Base-by-base conservation (phyloP, 2,329 filamentous ascomycete genomes). In the Xylaria polymorpha region DNA sequence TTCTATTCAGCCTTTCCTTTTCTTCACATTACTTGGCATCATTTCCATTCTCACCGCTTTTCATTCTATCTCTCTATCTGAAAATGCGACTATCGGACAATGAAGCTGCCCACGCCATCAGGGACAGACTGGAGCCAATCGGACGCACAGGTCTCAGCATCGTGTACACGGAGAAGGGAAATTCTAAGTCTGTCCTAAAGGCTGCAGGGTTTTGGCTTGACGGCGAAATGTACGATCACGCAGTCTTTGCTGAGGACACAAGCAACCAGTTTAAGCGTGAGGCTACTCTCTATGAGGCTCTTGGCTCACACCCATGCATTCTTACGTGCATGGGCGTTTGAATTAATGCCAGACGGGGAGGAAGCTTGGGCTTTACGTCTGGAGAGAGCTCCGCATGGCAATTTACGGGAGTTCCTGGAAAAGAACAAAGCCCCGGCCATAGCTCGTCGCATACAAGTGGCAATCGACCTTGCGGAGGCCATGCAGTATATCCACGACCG, bases 51-150 rank as follows among this genome's bases (percentile, higher is more conserved):
- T 12, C 39, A 43, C 4, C 39, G 6, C 4, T 7, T 43, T 43
- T 43, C 39, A 12, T 18, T 43, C 39, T 43, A 43, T 43, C 4
- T 43, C 39, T 43, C 39, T 10, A 39, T 51, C 48, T 29, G 10
- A 22, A 51, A 51, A 51, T 51, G 48, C 20, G 48, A 51, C 48
- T 51, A 15, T 29, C 48, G 7, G 25, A 51, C 15, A 3, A 32
- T 51, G 48, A 51, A 43, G 48, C 48, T 51, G 48, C 48, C 25
- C 48, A 51, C 22, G 48, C 22, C 25, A 32, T 51, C 48, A 51
- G 48, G 15, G 48, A 25, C 20, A 51, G 25, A 32, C 48, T 51
- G 48, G 48, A 51, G 48, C 48, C 48, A 51, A 51, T 51, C 48
- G 48, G 48, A 29, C 48, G 48, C 22, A 51, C 48, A 51, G 48